A percentile compares a stretch with the other conserved stretches of the same genome.
Evolutionary conservation across 352 stramenopile species (phyloP).

Genomic region (Saprolegnia diclina): DNA sequence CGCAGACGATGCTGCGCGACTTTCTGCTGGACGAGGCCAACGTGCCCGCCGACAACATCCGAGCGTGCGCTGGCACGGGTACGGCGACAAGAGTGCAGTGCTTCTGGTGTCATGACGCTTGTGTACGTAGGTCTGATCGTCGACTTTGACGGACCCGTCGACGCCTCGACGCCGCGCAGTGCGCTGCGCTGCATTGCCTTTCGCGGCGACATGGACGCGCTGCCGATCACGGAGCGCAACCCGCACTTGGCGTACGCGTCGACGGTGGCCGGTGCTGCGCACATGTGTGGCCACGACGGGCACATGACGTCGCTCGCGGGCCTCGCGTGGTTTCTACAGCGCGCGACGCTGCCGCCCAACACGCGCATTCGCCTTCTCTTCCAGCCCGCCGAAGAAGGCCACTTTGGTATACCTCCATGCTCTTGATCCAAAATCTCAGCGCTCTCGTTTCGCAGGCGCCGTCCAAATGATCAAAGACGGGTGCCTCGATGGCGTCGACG

Average conservation of each 20-base stretch:
- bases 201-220: slow-evolving; percentile 93
- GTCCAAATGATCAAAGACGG: slow-evolving; percentile 92
- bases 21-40: slow-evolving; percentile 72
- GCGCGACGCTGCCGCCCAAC: slow-evolving; percentile 58
- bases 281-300: slow-evolving; percentile 94
- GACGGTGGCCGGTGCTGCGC: slow-evolving; percentile 47
- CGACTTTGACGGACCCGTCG: slow-evolving; percentile 63
- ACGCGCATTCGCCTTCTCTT: slow-evolving; percentile 91
- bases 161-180: slow-evolving; percentile 35
- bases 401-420: neutral
- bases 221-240: slow-evolving; percentile 88
- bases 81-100: neutral
- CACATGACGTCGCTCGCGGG: slow-evolving; percentile 94
- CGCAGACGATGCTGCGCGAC: slow-evolving; percentile 74
- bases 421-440: neutral
- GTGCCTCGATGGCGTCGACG: slow-evolving; percentile 69
- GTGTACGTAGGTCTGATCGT: slow-evolving; percentile 62
- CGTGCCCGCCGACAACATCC: slow-evolving; percentile 66
- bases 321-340: slow-evolving; percentile 66
- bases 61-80: slow-evolving; percentile 66
- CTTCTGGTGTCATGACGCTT: neutral
- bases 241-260: slow-evolving; percentile 72
- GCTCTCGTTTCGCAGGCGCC: slow-evolving; percentile 51
- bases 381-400: slow-evolving; percentile 93
- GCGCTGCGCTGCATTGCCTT: slow-evolving; percentile 86